Evolutionary conservation across 495 filamentous ascomycete genomes (phyloP), one percentile per base, ranked within the genome.

Genomic region (Aspergillus bridgeri): DNA sequence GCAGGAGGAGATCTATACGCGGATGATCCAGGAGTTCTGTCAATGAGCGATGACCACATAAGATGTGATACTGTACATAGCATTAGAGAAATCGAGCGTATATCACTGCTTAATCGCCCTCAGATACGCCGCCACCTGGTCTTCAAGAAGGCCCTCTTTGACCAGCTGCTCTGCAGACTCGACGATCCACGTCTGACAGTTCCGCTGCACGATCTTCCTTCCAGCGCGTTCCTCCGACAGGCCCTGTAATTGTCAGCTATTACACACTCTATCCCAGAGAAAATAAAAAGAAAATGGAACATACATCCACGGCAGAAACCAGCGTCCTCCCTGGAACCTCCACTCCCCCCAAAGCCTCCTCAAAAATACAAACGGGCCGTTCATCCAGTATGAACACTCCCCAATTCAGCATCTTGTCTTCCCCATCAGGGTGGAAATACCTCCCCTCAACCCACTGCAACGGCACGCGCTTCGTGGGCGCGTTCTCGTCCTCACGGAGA

Each of bases 161-260:
- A 59, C 38, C 33, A 71, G 60, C 51, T 65, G 60, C 2, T 64
- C 56, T 19, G 64, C 65, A 20, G 68, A 62, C 46, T 69, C 69
- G 3, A 71, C 57, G 44, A 69, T 65, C 69, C 69, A 71, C 13
- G 69, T 69, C 59, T 71, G 66, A 24, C 66, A 71, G 38, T 69
- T 53, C 24, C 58, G 58, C 17, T 63, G 61, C 7, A 18, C 61
- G 15, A 70, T 17, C 49, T 47, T 65, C 21, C 33, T 62, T 15
- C 59, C 48, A 17, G 29, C 27, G 3, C n/a, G 42, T 6, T 15
- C 46, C n/a, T 52, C 24, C 11, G 38, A n/a, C n/a, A n/a, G n/a
- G n/a, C n/a, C n/a, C n/a, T n/a, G n/a, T n/a, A n/a, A n/a, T n/a
- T n/a, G n/a, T n/a, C n/a, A n/a, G n/a, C n/a, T n/a, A n/a, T n/a